phyloP scores from a whole-genome alignment of 2,329 filamentous ascomycete species.

The Onygena corvina region DNA sequence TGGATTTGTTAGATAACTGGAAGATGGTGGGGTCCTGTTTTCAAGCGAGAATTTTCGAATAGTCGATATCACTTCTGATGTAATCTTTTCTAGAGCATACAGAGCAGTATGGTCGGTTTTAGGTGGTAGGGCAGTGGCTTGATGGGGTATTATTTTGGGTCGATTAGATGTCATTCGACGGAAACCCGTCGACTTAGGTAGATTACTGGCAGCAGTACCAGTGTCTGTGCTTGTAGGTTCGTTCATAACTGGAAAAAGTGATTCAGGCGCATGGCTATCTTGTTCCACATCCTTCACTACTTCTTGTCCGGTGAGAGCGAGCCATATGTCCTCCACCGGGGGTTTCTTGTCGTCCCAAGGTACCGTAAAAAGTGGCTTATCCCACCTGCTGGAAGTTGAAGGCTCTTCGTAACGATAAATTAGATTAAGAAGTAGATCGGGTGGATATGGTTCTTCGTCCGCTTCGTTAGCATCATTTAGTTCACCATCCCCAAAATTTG shows the following conservation, averaged over 20 bases:
- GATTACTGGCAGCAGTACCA: slow-evolving; percentile 3
- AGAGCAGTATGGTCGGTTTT: slow-evolving; percentile 32
- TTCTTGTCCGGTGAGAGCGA: slow-evolving; percentile 37
- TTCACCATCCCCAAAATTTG: slow-evolving; percentile 10
- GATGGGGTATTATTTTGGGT: slow-evolving; percentile 24
- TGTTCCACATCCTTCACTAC: slow-evolving; percentile 17
- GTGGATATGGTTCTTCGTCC: slow-evolving; percentile 36
- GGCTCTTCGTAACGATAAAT: slow-evolving; percentile 57
- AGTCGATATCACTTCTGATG: slow-evolving; percentile 31
- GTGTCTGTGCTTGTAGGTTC: slow-evolving; percentile 14
- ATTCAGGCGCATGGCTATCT: slow-evolving; percentile 6
- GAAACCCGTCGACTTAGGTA: not conserved
- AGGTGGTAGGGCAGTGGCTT: slow-evolving; percentile 33
- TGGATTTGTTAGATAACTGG: slow-evolving; percentile 9
- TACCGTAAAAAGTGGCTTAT: slow-evolving; percentile 53
- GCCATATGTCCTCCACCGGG: slow-evolving; percentile 50
- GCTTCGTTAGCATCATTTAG: slow-evolving; percentile 11
- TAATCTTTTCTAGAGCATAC: slow-evolving; percentile 34
- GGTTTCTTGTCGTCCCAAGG: slow-evolving; percentile 45
- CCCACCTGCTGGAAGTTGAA: slow-evolving; percentile 54
- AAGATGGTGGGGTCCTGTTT: slow-evolving; percentile 27
- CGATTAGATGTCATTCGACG: slow-evolving; percentile 15
- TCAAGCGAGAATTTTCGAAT: slow-evolving; percentile 32
- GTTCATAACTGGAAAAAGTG: slow-evolving; percentile 10
- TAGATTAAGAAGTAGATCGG: slow-evolving; percentile 50